These are phyloP conservation scores for Saturnispora quitensis DNA, from an alignment of 805 yeast genomes.

Conservation along the genomic window DNA sequence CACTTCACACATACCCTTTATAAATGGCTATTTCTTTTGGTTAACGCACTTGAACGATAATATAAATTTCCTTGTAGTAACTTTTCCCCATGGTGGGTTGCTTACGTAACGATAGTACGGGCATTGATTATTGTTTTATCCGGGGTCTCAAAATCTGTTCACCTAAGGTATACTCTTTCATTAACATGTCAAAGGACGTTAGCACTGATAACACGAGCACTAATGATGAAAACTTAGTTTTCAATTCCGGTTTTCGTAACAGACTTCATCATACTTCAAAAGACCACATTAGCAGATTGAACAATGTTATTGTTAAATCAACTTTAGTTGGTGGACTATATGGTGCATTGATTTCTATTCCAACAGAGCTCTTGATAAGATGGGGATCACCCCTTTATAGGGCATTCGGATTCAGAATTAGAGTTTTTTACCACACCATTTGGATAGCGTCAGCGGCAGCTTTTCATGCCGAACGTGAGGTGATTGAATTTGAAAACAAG, in stretches of 20 bases:
- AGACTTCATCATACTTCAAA: slow-evolving; percentile 12
- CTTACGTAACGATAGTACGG: not conserved
- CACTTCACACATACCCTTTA: not conserved
- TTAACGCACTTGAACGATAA: not conserved
- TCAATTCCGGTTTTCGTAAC: slow-evolving; percentile 14
- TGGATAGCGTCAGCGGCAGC: slow-evolving; percentile 30
- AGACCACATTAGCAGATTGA: slow-evolving; percentile 20
- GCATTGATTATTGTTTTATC: slow-evolving; percentile 17
- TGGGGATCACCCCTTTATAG: slow-evolving; percentile 32
- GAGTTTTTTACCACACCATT: slow-evolving; percentile 31
- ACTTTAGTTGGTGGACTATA: slow-evolving; percentile 29
- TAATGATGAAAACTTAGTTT: not conserved
- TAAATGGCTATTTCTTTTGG: not conserved
- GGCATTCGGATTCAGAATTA: slow-evolving; percentile 28
- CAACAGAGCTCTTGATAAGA: slow-evolving; percentile 27
- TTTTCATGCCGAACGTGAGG: slow-evolving; percentile 28
- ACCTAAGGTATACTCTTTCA: not conserved
- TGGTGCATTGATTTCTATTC: slow-evolving; percentile 31
- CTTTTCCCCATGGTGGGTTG: not conserved
- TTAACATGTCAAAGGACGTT: not conserved
- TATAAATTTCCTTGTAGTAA: not conserved
- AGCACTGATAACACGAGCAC: not conserved
- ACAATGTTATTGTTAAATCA: slow-evolving; percentile 24
- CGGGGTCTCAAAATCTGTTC: not conserved
- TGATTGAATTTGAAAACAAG: slow-evolving; percentile 25